Base-by-base conservation (phyloP, 139 green algal species). In the Asterochloris sp. region DNA sequence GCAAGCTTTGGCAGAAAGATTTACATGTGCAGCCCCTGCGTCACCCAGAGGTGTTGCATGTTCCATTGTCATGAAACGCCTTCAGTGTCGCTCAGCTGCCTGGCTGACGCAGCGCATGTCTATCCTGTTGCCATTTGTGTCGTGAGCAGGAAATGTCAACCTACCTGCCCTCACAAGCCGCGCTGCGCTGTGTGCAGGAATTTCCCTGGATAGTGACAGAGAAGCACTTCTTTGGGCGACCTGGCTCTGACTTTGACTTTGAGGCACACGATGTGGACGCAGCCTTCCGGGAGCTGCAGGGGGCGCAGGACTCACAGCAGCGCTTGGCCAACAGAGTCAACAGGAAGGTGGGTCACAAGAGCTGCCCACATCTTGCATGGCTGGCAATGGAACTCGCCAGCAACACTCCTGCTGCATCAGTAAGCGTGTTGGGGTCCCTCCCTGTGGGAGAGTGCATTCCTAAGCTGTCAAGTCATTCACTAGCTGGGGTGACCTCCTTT, bases 211-310 rank as follows among this genome's bases (percentile, higher is more conserved):
- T 98, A 38, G 74, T 68, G 0, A 78, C 60, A 2, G 95, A 98
- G 83, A 89, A 91, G 80, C 54, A 78, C 16, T 79, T 90, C 80
- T 97, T 97, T 86, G 92, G 94, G 62, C 62, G 83, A 79, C 54
- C 85, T 0, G 92, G 93, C 61, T 89, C 87, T 15, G 95, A 98
- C 87, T 98, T 97, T 77, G 91, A 96, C 86, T 98, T 89, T 85
- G 76, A 89, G 29, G 86, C 87, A 19, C 82, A 80, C 16, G 85
- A 92, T 28, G 84, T 88, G 11, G 71, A 89, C 13, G 78, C 88
- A 60, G 88, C 86, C 28, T 85, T 89, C 62, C 76, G 47, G 29
- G 82, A 91, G 62, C 87, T 84, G 69, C 73, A 89, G 68, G 64
- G 71, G 24, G 80, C 82, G 2, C 74, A 89, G 76, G 68, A 81